These are phyloP conservation scores for Bothia castanella DNA, from an alignment of 1,284 basidiomycete genomes.

Conservation along the genomic window DNA sequence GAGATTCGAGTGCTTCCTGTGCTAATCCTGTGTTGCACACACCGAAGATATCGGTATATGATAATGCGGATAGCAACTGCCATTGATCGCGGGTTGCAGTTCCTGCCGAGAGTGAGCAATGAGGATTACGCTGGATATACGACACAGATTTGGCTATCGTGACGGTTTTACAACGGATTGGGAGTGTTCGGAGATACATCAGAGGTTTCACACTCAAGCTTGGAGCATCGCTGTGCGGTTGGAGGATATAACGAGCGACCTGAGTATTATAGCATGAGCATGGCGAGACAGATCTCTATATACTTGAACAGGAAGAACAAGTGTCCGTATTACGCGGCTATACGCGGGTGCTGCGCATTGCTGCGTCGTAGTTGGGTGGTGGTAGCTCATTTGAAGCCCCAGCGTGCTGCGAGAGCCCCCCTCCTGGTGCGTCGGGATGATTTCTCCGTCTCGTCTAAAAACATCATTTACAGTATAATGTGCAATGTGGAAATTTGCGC, in stretches of 20 bases:
- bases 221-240: not conserved
- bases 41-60: no score
- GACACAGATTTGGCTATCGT: no score
- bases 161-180: no score
- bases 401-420: not conserved
- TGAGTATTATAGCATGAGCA: not conserved
- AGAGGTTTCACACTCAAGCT: no score
- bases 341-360: not conserved
- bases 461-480: not conserved
- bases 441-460: slow-evolving; percentile 11
- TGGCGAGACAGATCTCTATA: not conserved
- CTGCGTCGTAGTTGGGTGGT: slow-evolving; percentile 22
- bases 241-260: not conserved
- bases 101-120: no score
- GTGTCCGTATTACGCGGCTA: not conserved
- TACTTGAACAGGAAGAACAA: not conserved
- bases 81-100: no score
- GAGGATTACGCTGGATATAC: no score
- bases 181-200: no score
- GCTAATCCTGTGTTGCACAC: no score
- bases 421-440: slow-evolving; percentile 10
- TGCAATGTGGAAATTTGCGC: not conserved
- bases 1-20: no score
- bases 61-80: no score
- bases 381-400: slow-evolving; percentile 1